Conservation (phyloP, 2,329 filamentous ascomycete genomes). For the Penicillium freii region DNA sequence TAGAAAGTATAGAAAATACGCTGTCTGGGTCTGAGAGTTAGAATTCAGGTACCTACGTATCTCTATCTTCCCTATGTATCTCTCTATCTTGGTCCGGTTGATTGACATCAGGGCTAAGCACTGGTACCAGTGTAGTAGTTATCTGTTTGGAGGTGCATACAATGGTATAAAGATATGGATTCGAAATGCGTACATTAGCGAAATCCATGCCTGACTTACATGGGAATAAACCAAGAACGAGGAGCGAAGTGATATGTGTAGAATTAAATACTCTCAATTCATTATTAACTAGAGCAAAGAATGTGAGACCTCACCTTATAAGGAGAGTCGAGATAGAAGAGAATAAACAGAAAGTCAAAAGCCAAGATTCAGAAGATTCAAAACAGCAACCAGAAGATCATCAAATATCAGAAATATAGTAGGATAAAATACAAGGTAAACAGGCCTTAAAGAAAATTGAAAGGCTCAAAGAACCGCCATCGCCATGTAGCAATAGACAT, state of each 20-base stretch:
- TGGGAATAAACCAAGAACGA: neutral
- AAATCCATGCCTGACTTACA: neutral
- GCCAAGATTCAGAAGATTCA: neutral
- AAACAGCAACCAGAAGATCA: neutral
- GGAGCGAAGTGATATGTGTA: neutral
- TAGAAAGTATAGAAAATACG: neutral
- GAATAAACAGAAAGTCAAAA: neutral
- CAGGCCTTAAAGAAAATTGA: neutral
- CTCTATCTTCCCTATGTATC: no score
- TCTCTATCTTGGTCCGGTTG: no score
- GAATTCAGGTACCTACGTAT: neutral
- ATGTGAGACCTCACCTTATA: neutral
- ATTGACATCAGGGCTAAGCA: no score
- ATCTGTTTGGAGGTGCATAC: no score
- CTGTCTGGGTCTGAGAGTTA: neutral
- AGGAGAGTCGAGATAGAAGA: neutral
- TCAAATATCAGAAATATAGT: neutral
- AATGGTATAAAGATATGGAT: no score
- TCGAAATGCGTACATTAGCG: no score
- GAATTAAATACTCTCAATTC: neutral
- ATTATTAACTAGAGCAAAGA: neutral
- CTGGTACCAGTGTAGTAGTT: no score
- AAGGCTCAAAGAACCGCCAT: constrained; percentile 5
- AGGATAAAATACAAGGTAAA: neutral
- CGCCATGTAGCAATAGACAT: constrained; percentile 1